phyloP scores from a whole-genome alignment of 208 protist genomes.

The Porcisia hertigi region DNA sequence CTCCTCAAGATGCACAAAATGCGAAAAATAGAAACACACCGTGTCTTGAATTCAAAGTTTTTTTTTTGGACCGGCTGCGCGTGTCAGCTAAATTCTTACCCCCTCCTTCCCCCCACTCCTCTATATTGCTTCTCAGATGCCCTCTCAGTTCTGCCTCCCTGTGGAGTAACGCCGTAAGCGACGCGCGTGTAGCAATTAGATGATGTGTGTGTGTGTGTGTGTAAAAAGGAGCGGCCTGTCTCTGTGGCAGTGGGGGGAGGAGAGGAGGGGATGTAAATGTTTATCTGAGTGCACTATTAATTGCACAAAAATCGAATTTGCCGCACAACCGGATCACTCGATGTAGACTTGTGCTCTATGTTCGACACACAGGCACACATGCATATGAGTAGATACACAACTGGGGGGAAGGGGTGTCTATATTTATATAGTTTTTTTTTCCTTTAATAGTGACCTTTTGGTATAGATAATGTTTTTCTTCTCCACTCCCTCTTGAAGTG shows the following conservation, averaged over 20 bases:
- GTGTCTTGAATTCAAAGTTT: not conserved
- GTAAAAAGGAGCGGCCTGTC: no score
- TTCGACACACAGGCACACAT: not conserved
- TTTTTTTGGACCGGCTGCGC: not conserved
- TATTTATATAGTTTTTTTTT: no score
- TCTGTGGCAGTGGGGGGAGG: no score
- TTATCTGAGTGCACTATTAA: not conserved
- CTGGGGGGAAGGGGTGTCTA: no score
- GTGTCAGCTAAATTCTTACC: not conserved
- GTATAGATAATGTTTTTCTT: no score
- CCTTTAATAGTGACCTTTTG: no score
- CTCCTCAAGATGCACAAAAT: not conserved
- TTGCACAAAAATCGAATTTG: not conserved
- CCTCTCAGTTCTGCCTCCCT: not conserved
- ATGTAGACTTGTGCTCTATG: no score
- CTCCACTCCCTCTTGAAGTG: no score
- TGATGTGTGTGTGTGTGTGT: not conserved
- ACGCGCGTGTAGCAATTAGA: not conserved
- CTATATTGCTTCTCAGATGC: not conserved
- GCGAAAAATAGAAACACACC: not conserved
- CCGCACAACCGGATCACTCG: not conserved
- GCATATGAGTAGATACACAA: not conserved
- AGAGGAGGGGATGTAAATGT: no score
- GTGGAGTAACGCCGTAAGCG: not conserved
- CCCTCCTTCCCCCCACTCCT: not conserved